Conservation (phyloP, 176 grass and related monocot genomes). For the Avena eriantha region DNA sequence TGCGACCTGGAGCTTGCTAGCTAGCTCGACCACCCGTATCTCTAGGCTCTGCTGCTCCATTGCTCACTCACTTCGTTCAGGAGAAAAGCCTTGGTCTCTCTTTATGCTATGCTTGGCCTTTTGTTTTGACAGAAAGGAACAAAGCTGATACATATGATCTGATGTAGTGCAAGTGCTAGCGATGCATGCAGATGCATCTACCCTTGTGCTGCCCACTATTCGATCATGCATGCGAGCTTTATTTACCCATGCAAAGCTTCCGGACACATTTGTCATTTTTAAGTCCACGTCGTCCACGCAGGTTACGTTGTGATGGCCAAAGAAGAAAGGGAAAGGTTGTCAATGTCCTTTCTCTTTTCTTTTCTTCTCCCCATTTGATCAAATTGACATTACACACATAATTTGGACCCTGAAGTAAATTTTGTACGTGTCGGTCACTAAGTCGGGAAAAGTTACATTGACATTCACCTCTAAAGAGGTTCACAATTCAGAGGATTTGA, state of each 20-base stretch:
- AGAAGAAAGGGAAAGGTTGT: slow-evolving; percentile 15
- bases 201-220: slow-evolving; percentile 1
- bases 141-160: slow-evolving; percentile 45
- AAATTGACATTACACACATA: neutral
- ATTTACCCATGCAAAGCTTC: slow-evolving; percentile 47
- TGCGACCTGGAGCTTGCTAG: slow-evolving; percentile 45
- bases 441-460: neutral
- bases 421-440: neutral
- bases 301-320: slow-evolving; percentile 22
- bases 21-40: slow-evolving; percentile 46
- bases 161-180: neutral
- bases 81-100: slow-evolving; percentile 42
- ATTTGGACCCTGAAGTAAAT: neutral
- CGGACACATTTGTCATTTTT: slow-evolving; percentile 32
- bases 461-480: neutral
- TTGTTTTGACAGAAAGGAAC: slow-evolving; percentile 65
- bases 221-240: slow-evolving; percentile 36
- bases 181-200: neutral
- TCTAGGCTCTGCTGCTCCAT: slow-evolving; percentile 42
- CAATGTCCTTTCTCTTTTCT: neutral
- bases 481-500: too few relatives aligned
- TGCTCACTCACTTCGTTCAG: slow-evolving; percentile 26
- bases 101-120: slow-evolving; percentile 34
- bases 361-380: neutral
- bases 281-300: slow-evolving; percentile 42